Conservation (phyloP, 2,329 filamentous ascomycete genomes). For the Thermoascus crustaceus region DNA sequence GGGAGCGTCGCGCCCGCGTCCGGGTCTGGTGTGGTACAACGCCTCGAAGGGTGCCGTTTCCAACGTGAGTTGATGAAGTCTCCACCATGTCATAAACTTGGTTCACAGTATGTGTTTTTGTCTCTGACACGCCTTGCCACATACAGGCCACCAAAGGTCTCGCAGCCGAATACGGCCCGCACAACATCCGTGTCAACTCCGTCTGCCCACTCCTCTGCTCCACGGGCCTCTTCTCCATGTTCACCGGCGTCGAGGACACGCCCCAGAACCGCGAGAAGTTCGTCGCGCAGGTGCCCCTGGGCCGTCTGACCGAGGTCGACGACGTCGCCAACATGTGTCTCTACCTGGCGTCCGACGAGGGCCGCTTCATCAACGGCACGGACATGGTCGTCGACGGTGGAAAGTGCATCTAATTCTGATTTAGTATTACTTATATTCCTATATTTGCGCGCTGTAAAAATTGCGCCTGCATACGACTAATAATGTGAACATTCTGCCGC, state of each 20-base stretch:
- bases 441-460: too few species aligned
- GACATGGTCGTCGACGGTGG: slow-evolving; percentile 43
- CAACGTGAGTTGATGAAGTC: slow-evolving; percentile 17
- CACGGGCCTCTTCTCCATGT: slow-evolving; percentile 52
- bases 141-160: slow-evolving; percentile 49
- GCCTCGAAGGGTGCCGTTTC: slow-evolving; percentile 33
- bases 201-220: slow-evolving; percentile 61
- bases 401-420: slow-evolving; percentile 7
- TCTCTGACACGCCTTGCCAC: background rate
- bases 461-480: too few species aligned
- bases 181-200: slow-evolving; percentile 61
- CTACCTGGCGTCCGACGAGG: slow-evolving; percentile 64
- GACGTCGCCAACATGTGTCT: slow-evolving; percentile 65
- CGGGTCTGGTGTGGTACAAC: slow-evolving; percentile 36
- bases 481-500: too few species aligned
- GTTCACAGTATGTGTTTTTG: background rate
- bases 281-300: slow-evolving; percentile 36
- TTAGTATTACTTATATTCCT: too few species aligned
- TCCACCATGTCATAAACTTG: too few species aligned
- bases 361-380: slow-evolving; percentile 63
- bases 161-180: slow-evolving; percentile 60
- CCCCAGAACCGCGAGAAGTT: slow-evolving; percentile 39
- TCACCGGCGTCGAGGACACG: slow-evolving; percentile 35
- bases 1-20: slow-evolving; percentile 29
- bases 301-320: slow-evolving; percentile 35